Conservation (phyloP, 345 rosid species). For the Luvunga scandens region DNA sequence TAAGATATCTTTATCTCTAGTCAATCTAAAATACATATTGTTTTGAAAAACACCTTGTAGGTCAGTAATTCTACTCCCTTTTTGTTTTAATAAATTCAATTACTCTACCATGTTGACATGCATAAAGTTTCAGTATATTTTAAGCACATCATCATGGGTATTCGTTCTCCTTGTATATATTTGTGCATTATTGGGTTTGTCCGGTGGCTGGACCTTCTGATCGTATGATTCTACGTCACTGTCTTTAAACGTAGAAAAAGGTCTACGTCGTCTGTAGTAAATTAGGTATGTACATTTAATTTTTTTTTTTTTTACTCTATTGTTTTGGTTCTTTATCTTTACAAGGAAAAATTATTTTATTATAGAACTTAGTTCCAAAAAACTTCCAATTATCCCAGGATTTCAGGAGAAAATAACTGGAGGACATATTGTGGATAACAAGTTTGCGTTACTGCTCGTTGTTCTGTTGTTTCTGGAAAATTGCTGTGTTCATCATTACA, state of each 20-base stretch:
- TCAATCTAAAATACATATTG: too few relatives aligned
- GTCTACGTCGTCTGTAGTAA: too few relatives aligned
- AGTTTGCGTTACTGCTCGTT: slow-evolving; percentile 13
- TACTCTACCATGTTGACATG: background rate
- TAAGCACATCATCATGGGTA: background rate
- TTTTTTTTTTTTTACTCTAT: background rate
- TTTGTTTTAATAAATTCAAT: background rate
- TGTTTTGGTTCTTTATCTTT: background rate
- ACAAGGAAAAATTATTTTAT: background rate
- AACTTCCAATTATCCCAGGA: slow-evolving; percentile 7
- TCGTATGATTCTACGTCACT: background rate
- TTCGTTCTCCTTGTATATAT: background rate
- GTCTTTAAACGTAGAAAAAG: background rate
- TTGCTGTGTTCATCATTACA: background rate
- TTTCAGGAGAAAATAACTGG: slow-evolving; percentile 14
- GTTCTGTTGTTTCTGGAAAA: background rate
- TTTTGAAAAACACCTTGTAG: background rate
- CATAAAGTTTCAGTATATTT: background rate
- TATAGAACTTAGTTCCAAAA: background rate
- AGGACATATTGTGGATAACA: slow-evolving; percentile 21
- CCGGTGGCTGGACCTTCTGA: background rate
- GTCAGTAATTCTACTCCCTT: background rate
- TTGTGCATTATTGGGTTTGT: background rate
- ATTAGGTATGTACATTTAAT: too few relatives aligned
- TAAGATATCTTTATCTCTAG: too few relatives aligned